A percentile compares a stretch with the other conserved stretches of the same genome.
Evolutionary conservation across 345 rosid species (phyloP).

Genomic region (Arabis alpina): DNA sequence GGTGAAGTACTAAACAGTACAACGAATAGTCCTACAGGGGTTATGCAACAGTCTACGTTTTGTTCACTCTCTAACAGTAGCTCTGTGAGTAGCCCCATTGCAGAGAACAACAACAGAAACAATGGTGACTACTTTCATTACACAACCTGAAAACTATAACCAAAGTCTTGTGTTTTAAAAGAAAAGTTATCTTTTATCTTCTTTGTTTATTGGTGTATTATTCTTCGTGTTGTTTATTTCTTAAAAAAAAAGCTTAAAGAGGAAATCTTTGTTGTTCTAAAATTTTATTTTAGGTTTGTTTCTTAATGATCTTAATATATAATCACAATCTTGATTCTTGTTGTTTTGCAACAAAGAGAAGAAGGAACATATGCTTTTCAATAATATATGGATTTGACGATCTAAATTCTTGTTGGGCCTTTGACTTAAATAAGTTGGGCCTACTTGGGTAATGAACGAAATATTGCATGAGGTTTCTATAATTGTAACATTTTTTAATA

Average conservation of each 20-base stretch:
- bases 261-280: conserved; percentile 9
- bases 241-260: background rate
- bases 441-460: too few relatives aligned
- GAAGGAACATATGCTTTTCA: too few relatives aligned
- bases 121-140: conserved; percentile 41
- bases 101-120: conserved; percentile 48
- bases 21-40: conserved; percentile 60
- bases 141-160: conserved; percentile 27
- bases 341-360: too few relatives aligned
- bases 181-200: background rate
- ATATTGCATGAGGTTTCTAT: too few relatives aligned
- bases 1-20: conserved; percentile 65
- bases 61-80: conserved; percentile 67
- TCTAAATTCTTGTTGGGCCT: background rate
- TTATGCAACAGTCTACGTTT: conserved; percentile 58
- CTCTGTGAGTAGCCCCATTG: conserved; percentile 57
- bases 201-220: background rate
- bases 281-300: conserved; percentile 5
- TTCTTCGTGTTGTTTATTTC: background rate
- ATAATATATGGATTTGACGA: too few relatives aligned
- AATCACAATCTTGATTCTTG: conserved; percentile 17
- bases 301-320: background rate
- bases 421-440: too few relatives aligned
- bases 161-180: background rate
- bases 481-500: too few relatives aligned